Evolutionary conservation across 352 stramenopile species (phyloP).

Genomic region (Paralagenidium karlingii): DNA sequence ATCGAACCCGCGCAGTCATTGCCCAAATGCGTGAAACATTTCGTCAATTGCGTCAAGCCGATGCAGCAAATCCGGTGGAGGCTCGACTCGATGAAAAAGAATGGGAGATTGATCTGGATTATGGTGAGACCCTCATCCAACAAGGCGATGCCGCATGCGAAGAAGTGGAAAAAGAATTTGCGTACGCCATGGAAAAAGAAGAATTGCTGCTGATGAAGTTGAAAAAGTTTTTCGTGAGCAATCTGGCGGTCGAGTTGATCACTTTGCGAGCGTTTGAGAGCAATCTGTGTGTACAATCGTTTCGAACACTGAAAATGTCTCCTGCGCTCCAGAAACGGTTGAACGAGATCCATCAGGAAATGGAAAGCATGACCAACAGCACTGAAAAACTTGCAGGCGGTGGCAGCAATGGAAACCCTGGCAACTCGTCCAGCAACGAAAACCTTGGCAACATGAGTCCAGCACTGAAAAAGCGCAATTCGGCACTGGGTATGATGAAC

Average conservation of each 20-base stretch:
- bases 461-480: constrained; percentile 7
- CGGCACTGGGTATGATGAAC: constrained; percentile 65
- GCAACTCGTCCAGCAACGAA: background rate
- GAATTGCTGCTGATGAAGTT: constrained; percentile 81
- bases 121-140: constrained; percentile 46
- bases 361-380: constrained; percentile 8
- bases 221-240: constrained; percentile 55
- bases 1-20: constrained; percentile 81
- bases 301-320: constrained; percentile 73
- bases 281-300: constrained; percentile 52
- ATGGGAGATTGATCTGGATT: constrained; percentile 84
- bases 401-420: no score
- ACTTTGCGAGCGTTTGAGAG: constrained; percentile 59
- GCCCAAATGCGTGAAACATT: constrained; percentile 73
- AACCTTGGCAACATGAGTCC: background rate
- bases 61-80: constrained; percentile 34
- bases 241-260: constrained; percentile 60
- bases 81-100: constrained; percentile 52
- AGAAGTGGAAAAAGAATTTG: constrained; percentile 78
- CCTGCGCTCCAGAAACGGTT: constrained; percentile 44
- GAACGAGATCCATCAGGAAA: constrained; percentile 38
- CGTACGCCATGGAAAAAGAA: constrained; percentile 64
- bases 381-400: constrained; percentile 8
- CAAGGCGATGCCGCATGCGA: constrained; percentile 73
- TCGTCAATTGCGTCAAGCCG: constrained; percentile 37